Evolutionary conservation across 768 basidiomycete species (phyloP), one percentile per base, ranked within the genome.

Genomic region (Rossbeevera mucosa): DNA sequence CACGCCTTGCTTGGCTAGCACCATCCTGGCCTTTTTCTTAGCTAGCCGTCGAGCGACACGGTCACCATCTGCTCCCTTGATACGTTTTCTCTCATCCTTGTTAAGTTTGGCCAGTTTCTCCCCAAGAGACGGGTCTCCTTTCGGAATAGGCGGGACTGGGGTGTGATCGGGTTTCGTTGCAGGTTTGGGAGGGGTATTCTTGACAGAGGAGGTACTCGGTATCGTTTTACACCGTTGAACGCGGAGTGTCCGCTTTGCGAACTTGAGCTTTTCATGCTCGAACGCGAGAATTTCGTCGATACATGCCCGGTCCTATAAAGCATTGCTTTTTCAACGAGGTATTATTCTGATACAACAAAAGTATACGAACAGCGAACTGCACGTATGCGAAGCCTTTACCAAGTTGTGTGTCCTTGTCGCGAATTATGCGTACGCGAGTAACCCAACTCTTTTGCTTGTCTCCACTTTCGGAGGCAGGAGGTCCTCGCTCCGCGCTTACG

Each of bases 301-400:
- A 65, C 91, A 93, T 67, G 85, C 83, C 1, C 85, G 83, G 58
- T 96, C 92, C 94, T 98, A 58, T n/a, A 7, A 30, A 4, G 42
- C 16, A 16, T 7, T 21, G 20, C 5, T 5, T 21, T 25, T 29
- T 59, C 52, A 56, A 31, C 33, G 20, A 14, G 22, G 28, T 46
- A 14, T 40, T 42, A 31, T 14, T 6, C 4, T 16, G 16, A 47
- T 43, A 44, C 2, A 16, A 38, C 3, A 44, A 52, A 25, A 18
- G 29, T 0, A n/a, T 21, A 54, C 55, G 42, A 44, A 95, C 95
- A 51, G 74, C 67, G 56, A 97, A 91, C 60, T 92, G 85, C 18
- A 98, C 84, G 63, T 97, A 96, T 9, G 88, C 92, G 66, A 97
- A 94, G 5, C 94, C 94, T 71, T 95, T 96, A 12, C 94, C 95